A percentile compares a stretch with the other conserved stretches of the same genome.
Conservation (phyloP, 208 protist genomes). For the Wallacemonas rigidus region DNA sequence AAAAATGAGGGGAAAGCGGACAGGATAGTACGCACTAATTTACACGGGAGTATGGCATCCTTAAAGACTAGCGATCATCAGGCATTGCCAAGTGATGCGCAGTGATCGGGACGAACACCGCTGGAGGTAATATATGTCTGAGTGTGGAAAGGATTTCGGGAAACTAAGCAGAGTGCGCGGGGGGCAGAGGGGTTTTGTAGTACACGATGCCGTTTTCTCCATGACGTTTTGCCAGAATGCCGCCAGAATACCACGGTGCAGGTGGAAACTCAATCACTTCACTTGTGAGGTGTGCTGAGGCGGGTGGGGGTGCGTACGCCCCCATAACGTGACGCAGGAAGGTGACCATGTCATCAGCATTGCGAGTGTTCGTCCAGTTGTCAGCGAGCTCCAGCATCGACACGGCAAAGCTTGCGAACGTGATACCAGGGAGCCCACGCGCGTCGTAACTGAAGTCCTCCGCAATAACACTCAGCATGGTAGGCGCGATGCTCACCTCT, state of each 20-base stretch:
- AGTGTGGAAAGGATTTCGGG: too few relatives aligned
- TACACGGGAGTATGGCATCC: too few relatives aligned
- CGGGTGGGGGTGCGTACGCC: slow-evolving; percentile 16
- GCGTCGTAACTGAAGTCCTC: slow-evolving; percentile 67
- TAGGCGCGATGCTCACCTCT: slow-evolving; percentile 43
- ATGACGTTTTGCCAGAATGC: slow-evolving; percentile 30
- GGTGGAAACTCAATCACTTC: slow-evolving; percentile 1
- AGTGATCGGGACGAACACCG: too few relatives aligned
- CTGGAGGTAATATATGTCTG: too few relatives aligned
- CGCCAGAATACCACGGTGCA: slow-evolving; percentile 32
- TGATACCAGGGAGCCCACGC: slow-evolving; percentile 35
- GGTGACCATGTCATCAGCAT: slow-evolving; percentile 38
- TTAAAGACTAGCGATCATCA: too few relatives aligned
- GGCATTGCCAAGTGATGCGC: too few relatives aligned
- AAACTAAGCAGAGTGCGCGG: neutral
- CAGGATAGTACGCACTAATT: too few relatives aligned
- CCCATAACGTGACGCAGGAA: slow-evolving; percentile 39
- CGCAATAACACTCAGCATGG: slow-evolving; percentile 45
- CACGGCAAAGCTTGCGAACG: slow-evolving; percentile 60
- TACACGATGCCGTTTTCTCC: slow-evolving; percentile 20
- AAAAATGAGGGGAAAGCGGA: too few relatives aligned
- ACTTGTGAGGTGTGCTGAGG: neutral
- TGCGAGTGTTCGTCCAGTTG: slow-evolving; percentile 63
- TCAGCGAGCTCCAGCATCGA: slow-evolving; percentile 79
- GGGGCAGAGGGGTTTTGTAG: slow-evolving; percentile 20